Base-by-base conservation (phyloP, 805 yeast species). In the Pichia scutulata region DNA sequence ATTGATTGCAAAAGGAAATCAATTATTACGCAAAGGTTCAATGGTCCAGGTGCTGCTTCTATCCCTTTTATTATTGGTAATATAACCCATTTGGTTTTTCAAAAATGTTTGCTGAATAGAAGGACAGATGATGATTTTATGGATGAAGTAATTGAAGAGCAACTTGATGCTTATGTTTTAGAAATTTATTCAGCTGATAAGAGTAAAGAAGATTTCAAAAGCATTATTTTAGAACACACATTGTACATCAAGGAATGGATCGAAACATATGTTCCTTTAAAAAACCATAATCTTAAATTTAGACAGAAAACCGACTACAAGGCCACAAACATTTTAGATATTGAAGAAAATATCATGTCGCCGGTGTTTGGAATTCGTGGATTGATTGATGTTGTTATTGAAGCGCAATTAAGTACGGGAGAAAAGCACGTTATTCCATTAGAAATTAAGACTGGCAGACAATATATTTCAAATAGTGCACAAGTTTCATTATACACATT, bases 271-370 rank as follows among this genome's bases (percentile, higher is more conserved):
- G 72, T 50, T 50, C 58, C 54, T 37, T 21, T 25, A n/a, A 9
- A 26, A 7, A 22, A 52, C 4, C 45, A 49, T 2, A 40, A 33
- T 14, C 24, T 52, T 3, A 44, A 30, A 5, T 56, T 48, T 18
- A 55, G 48, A 8, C 33, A 41, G 22, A 63, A 67, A 14, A 64
- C 76, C 1, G 67, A 68, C 12, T 70, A 82, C 41, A 71, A 83
- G 0, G 80, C 86, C 0, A 71, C 78, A 16, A 81, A 83, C 51
- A 77, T 89, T 9, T 70, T 88, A 33, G 96, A 87, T 60, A 79
- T 88, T 10, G 99, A 93, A 65, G 97, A 93, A 60, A 86, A 82
- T 58, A 83, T 93, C 14, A 82, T 95, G 89, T 88, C 97, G 0
- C 96, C 97, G 0, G 76, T 79, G 61, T 89, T 77, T 69, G 99